Evolutionary conservation across 2,329 filamentous ascomycete species (phyloP).

Genomic region (Epichloe sylvatica): DNA sequence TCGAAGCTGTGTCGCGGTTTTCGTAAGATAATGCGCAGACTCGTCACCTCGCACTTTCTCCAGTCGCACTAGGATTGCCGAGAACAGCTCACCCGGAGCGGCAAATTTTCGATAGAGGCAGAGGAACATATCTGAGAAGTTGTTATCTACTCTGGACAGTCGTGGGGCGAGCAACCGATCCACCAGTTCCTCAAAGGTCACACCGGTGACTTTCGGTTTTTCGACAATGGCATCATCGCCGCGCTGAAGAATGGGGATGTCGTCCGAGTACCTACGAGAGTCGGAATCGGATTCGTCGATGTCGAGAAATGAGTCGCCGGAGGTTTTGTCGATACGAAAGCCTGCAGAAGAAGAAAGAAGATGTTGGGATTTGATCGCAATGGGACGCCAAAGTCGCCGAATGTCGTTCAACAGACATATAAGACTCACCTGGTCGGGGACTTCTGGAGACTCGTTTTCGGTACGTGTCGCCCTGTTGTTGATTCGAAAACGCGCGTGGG

Average conservation of each 20-base stretch:
- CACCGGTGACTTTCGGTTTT: conserved; percentile 34
- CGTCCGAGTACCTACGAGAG: conserved; percentile 51
- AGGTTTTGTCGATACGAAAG: conserved; percentile 35
- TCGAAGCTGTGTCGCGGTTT: conserved; percentile 67
- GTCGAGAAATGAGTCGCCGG: conserved; percentile 46
- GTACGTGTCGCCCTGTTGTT: conserved; percentile 27
- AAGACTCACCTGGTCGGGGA: conserved; percentile 15
- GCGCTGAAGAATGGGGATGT: conserved; percentile 52
- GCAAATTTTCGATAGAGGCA: conserved; percentile 92
- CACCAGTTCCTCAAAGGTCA: conserved; percentile 59
- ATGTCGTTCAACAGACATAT: neutral
- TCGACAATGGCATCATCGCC: conserved; percentile 47
- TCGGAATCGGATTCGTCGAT: conserved; percentile 58
- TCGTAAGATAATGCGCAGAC: conserved; percentile 55
- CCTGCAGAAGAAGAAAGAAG: conserved; percentile 21
- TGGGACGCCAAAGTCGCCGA: neutral
- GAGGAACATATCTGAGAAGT: conserved; percentile 79
- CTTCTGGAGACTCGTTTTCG: conserved; percentile 19
- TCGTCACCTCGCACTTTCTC: conserved; percentile 56
- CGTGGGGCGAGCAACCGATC: conserved; percentile 74
- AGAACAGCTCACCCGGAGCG: conserved; percentile 63
- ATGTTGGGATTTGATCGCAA: neutral
- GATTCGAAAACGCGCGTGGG: conserved; percentile 37
- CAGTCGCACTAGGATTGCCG: conserved; percentile 63
- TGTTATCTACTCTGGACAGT: conserved; percentile 73